Evolutionary conservation across 1,139 yeast genomes (phyloP).

Genomic region (Debaryomycetaceae sp.): DNA sequence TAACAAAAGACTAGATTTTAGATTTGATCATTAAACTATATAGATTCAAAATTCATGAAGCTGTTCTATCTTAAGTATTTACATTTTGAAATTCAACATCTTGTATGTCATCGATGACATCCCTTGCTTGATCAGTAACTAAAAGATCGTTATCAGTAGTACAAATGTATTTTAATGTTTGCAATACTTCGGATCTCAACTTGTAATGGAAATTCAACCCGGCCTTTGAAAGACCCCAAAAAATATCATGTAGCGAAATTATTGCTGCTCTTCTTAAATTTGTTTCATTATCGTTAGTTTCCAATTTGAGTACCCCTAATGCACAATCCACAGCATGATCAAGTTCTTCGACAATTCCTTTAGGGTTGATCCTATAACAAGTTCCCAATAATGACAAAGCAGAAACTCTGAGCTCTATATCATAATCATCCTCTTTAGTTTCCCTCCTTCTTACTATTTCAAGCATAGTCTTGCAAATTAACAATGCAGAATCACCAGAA

Average conservation of each 20-base stretch:
- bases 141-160: conserved; percentile 54
- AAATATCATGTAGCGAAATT: conserved; percentile 62
- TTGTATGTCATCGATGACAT: conserved; percentile 41
- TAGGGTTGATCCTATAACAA: conserved; percentile 57
- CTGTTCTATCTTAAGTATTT: not conserved
- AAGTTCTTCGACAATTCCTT: conserved; percentile 47
- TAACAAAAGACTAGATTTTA: conserved; percentile 50
- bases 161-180: conserved; percentile 40
- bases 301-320: conserved; percentile 68
- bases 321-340: conserved; percentile 69
- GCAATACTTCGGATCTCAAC: conserved; percentile 41
- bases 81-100: not conserved
- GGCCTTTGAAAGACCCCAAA: conserved; percentile 42
- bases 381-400: conserved; percentile 78
- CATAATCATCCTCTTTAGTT: conserved; percentile 30
- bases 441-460: conserved; percentile 31
- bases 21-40: conserved; percentile 13
- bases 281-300: conserved; percentile 39
- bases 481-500: conserved; percentile 32
- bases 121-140: conserved; percentile 55
- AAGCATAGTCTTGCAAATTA: conserved; percentile 32
- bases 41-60: not conserved
- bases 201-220: conserved; percentile 48
- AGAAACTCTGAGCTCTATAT: conserved; percentile 73
- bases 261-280: conserved; percentile 75